Base-by-base conservation (phyloP, 352 stramenopile species). In the Phytopythium chamaehyphon region DNA sequence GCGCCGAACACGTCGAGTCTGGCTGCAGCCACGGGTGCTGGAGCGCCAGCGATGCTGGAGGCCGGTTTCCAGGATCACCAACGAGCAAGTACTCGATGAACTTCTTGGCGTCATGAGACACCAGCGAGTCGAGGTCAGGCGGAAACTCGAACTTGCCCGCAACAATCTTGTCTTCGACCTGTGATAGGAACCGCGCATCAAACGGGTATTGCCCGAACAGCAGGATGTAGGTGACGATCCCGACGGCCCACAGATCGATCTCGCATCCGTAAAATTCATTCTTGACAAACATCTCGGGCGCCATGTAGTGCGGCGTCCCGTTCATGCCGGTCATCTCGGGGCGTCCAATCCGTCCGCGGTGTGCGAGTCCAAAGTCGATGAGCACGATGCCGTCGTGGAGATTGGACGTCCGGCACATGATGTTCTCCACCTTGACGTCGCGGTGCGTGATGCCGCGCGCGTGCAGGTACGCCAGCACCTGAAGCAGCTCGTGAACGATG, bases 351-450 rank as follows among this genome's bases (percentile, higher is more conserved):
- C 56, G 76, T 18, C 66, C 67, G 33, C 70, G 60, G 53, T 93
- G 75, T 18, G 83, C 80, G 35, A 93, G 65, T 2, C 83, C 83
- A 71, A 93, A 93, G 53, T 93, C 83, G 28, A 93, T 86, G 14
- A 93, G 66, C 57, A 89, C 39, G 24, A 89, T 67, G 38, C 81
- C 44, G 24, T 75, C 64, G 15, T 54, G 57, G 7, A 84, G 33
- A 44, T 79, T 49, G 2, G 50, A 21, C 0, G 65, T 73, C 55
- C 80, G 82, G 58, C 78, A 80, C 50, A 94, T 46, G n/a, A 94
- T 67, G 59, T 94, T 94, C 55, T 94, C 83, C 35, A 88, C 61
- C 57, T 94, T 94, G 40, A 94, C 54, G 55, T 94, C 83, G 39
- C 83, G 81, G 55, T 94, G 83, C 2, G 82, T 90, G 48, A 94